Evolutionary conservation across 2,329 filamentous ascomycete genomes (phyloP).

Genomic region (Fusarium sulawesiense): DNA sequence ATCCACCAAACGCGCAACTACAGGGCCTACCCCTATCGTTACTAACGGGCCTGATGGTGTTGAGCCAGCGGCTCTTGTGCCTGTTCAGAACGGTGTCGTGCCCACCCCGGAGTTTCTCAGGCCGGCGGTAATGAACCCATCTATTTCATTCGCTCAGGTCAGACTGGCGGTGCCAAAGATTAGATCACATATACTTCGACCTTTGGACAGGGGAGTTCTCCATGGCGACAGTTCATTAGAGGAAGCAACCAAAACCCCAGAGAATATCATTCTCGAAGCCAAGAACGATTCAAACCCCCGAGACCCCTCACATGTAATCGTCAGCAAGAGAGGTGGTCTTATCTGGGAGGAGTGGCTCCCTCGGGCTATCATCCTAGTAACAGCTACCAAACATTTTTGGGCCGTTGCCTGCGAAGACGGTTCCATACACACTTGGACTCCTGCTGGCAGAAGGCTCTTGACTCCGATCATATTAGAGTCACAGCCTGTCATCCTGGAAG

Average conservation of each 20-base stretch:
- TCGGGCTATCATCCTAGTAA: conserved; percentile 85
- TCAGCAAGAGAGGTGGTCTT: conserved; percentile 81
- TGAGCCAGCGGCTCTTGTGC: conserved; percentile 76
- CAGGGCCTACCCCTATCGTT: conserved; percentile 79
- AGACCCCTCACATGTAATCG: conserved; percentile 86
- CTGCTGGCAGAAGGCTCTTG: conserved; percentile 85
- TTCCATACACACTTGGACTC: conserved; percentile 89
- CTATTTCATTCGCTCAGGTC: conserved; percentile 83
- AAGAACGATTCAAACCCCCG: conserved; percentile 81
- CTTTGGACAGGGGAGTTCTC: conserved; percentile 75
- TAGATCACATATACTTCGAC: conserved; percentile 82
- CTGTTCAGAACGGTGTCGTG: conserved; percentile 69
- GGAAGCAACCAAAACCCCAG: conserved; percentile 71
- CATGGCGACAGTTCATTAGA: conserved; percentile 65
- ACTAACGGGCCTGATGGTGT: conserved; percentile 81
- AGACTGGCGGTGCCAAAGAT: conserved; percentile 90
- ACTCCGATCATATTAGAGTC: conserved; percentile 90
- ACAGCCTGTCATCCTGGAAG: conserved; percentile 93
- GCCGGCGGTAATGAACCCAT: conserved; percentile 86
- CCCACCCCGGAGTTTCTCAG: conserved; percentile 85
- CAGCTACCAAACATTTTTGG: conserved; percentile 92
- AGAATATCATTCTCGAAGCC: conserved; percentile 86
- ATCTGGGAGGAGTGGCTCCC: conserved; percentile 97
- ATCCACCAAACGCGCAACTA: conserved; percentile 63
- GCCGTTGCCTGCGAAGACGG: conserved; percentile 94